Evolutionary conservation across 2,329 filamentous ascomycete genomes (phyloP), one percentile per base, ranked within the genome.

Genomic region (Penicillium sp.): DNA sequence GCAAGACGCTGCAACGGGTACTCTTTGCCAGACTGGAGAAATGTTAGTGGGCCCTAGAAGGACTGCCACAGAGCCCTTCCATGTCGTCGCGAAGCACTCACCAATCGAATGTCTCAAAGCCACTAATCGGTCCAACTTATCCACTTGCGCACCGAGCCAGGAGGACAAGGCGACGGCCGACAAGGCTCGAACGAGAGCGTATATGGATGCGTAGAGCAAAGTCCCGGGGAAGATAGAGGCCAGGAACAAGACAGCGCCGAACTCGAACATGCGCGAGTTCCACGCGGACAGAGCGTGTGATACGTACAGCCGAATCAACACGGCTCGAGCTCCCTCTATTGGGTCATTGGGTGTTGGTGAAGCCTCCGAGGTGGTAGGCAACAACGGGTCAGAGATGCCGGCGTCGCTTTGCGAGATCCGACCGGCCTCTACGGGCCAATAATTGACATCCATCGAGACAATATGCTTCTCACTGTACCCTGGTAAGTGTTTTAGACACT

Each of bases 151-250:
- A 1, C 84, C 84, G 4, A 87, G 60, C 31, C 68, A 68, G 9
- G 78, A 76, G 0, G 81, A 76, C 5, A 86, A 65, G 0, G 80
- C 18, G 3, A 83, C 75, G 0, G 80, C 81, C 0, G 79, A 70
- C 0, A 71, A 63, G 4, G 77, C 73, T 15, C 84, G 76, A 4
- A 74, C 68, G 5, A 87, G 64, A 0, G 84, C 84, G 54, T 87
- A 88, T n/a, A 83, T 65, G 0, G 83, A 86, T 40, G 82, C 73
- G 23, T 79, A 83, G 15, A 84, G 70, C 15, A 88, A 66, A 0
- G 82, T 86, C 1, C 70, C 64, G 0, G 76, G 76, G 50, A 72
- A 82, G 31, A 78, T 71, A 1, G 70, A 61, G 0, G 78, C 77
- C 7, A 82, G 67, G 58, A 76, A 82, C 4, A 82, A 65, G 4